These are phyloP conservation scores for Piromyces sp. DNA, from an alignment of 192 early-diverging fungal species.

Conservation along the genomic window DNA sequence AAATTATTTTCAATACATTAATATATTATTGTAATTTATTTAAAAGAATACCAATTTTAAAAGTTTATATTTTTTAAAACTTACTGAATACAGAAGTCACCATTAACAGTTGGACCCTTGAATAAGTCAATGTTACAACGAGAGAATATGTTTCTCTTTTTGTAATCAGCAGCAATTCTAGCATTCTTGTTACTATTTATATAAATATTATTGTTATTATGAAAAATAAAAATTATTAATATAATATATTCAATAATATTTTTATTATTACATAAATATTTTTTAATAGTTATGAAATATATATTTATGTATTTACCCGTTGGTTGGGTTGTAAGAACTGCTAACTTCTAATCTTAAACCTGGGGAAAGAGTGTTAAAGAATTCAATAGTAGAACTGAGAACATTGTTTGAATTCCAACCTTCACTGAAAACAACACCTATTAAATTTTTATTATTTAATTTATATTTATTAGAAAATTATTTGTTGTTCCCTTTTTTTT, in stretches of 20 bases:
- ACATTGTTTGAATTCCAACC: slow-evolving; percentile 91
- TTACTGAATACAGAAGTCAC: slow-evolving; percentile 67
- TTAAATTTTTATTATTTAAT: too few species aligned
- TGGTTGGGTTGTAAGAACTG: slow-evolving; percentile 66
- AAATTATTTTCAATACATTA: too few species aligned
- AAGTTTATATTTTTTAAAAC: background rate
- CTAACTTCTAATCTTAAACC: slow-evolving; percentile 87
- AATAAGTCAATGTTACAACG: slow-evolving; percentile 79
- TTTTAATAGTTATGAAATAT: background rate
- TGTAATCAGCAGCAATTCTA: slow-evolving; percentile 69
- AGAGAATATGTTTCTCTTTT: slow-evolving; percentile 86
- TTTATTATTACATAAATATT: too few species aligned
- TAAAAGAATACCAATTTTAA: too few species aligned
- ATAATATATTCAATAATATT: too few species aligned
- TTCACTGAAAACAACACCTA: slow-evolving; percentile 79
- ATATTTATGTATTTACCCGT: slow-evolving; percentile 23
- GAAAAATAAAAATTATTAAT: too few species aligned
- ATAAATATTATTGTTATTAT: slow-evolving; percentile 5
- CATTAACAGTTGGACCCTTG: slow-evolving; percentile 77
- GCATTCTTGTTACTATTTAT: slow-evolving; percentile 39
- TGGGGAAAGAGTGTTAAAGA: slow-evolving; percentile 83
- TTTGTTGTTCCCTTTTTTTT: too few species aligned
- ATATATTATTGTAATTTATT: too few species aligned
- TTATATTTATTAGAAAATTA: too few species aligned
- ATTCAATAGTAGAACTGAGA: slow-evolving; percentile 78